Conservation (phyloP, 495 filamentous ascomycete genomes). For the Aspergillus bridgeri region DNA sequence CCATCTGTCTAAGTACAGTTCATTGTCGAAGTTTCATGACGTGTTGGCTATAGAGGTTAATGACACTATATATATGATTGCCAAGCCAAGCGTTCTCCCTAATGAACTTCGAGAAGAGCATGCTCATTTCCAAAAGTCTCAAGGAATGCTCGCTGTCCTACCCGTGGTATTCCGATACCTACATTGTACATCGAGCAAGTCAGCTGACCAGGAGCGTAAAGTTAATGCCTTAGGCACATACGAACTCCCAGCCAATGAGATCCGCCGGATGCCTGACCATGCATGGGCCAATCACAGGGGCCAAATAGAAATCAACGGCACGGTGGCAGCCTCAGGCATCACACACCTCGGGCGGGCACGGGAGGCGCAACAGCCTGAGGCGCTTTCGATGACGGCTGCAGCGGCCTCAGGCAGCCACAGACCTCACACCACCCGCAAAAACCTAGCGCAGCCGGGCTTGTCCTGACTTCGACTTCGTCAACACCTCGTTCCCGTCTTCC, state of each 20-base stretch:
- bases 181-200: too few species aligned
- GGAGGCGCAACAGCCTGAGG: slow-evolving; percentile 12
- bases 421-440: slow-evolving; percentile 52
- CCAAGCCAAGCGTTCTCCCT: too few species aligned
- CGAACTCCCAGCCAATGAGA: slow-evolving; percentile 8
- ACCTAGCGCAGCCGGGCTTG: slow-evolving; percentile 33
- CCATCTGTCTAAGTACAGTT: too few species aligned
- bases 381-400: slow-evolving; percentile 14
- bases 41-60: too few species aligned
- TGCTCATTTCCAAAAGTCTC: too few species aligned
- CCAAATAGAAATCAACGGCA: slow-evolving; percentile 24
- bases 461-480: slow-evolving; percentile 33
- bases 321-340: slow-evolving; percentile 34
- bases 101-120: too few species aligned
- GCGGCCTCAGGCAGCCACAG: slow-evolving; percentile 27
- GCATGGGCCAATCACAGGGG: slow-evolving; percentile 28
- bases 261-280: not conserved
- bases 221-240: not conserved
- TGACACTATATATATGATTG: too few species aligned
- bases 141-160: too few species aligned
- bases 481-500: slow-evolving; percentile 35
- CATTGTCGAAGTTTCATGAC: too few species aligned
- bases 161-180: too few species aligned
- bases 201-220: too few species aligned
- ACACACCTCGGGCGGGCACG: slow-evolving; percentile 18